Evolutionary conservation across 331 rosid genomes (phyloP).

Genomic region (Stylosanthes scabra): DNA sequence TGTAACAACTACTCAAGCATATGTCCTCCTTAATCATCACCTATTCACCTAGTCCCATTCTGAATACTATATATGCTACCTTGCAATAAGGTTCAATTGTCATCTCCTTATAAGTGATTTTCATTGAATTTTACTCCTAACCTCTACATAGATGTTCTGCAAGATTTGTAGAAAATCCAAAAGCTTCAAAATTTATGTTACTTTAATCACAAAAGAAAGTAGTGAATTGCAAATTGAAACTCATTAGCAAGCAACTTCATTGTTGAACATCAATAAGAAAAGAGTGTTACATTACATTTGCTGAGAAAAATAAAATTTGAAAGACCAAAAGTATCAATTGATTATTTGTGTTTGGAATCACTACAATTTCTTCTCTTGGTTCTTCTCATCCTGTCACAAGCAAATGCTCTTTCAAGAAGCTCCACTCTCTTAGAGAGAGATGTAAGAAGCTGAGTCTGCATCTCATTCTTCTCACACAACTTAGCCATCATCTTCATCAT

Average conservation of each 20-base stretch:
- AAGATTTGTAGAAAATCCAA: too few species aligned
- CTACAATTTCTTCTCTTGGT: slow-evolving; percentile 43
- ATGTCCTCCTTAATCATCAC: too few species aligned
- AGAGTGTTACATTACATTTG: neutral
- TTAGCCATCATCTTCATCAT: slow-evolving; percentile 66
- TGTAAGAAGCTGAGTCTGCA: slow-evolving; percentile 54
- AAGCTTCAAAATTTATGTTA: too few species aligned
- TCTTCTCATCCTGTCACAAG: slow-evolving; percentile 55
- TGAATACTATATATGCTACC: too few species aligned
- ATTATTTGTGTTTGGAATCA: slow-evolving; percentile 31
- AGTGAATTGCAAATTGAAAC: neutral
- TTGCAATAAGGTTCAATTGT: too few species aligned
- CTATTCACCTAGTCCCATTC: too few species aligned
- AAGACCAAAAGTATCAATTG: too few species aligned
- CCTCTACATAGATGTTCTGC: too few species aligned
- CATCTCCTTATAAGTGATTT: too few species aligned
- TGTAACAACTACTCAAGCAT: too few species aligned
- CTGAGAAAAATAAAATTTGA: too few species aligned
- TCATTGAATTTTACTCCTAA: too few species aligned
- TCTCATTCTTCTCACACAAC: slow-evolving; percentile 53
- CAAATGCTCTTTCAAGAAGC: slow-evolving; percentile 59
- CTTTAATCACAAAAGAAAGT: neutral
- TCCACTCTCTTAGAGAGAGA: slow-evolving; percentile 70
- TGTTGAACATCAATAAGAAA: neutral
- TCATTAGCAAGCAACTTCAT: neutral